Percentiles rank a stretch among this genome's conserved stretches.
Conservation (phyloP, 441 rosid species). For the Pelargonium myrrhifolium region DNA sequence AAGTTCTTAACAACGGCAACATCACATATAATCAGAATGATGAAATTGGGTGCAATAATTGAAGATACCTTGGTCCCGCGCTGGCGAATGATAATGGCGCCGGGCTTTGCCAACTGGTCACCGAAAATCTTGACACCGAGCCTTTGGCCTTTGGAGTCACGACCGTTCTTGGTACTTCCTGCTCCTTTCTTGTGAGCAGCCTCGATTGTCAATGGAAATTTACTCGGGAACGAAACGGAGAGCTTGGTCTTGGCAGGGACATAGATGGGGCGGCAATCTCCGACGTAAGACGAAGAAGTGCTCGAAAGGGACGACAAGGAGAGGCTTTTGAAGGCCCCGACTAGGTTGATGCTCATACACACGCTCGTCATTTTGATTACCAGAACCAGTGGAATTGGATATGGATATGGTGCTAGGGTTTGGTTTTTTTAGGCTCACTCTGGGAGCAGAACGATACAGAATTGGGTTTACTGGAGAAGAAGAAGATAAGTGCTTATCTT, state of each 20-base stretch:
- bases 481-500: neutral
- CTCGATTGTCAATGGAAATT: constrained; percentile 54
- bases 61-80: constrained; percentile 80
- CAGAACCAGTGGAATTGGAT: neutral
- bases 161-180: constrained; percentile 94
- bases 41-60: neutral
- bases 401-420: neutral
- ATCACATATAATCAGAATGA: neutral
- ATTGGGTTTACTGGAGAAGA: neutral
- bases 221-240: constrained; percentile 36
- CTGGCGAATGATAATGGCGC: constrained; percentile 85
- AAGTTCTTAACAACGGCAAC: neutral
- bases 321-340: constrained; percentile 54
- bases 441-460: neutral
- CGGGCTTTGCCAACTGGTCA: constrained; percentile 85
- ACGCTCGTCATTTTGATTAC: constrained; percentile 31
- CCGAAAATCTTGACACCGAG: constrained; percentile 89
- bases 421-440: neutral
- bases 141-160: constrained; percentile 76
- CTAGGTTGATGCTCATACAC: constrained; percentile 40
- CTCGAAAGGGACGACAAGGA: constrained; percentile 35
- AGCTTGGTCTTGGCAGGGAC: constrained; percentile 24
- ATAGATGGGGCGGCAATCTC: constrained; percentile 26
- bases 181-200: constrained; percentile 98
- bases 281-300: constrained; percentile 50